Evolutionary conservation across 495 filamentous ascomycete species (phyloP).

Genomic region (Amorphotheca resinae): DNA sequence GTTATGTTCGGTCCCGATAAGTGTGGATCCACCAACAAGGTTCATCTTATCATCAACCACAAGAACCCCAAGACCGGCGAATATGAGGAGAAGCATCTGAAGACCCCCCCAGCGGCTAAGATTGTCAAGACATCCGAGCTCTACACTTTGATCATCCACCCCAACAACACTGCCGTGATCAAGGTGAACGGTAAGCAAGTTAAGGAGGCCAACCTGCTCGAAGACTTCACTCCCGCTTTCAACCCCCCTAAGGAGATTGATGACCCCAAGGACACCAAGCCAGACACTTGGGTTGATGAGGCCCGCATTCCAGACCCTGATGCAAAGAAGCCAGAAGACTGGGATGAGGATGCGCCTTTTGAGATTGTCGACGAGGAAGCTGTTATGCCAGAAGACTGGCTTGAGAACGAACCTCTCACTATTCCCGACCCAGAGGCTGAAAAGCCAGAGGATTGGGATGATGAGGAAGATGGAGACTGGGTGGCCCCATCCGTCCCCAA

Average conservation of each 20-base stretch:
- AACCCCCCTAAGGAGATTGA: conserved; percentile 96
- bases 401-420: conserved; percentile 76
- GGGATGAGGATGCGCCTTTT: conserved; percentile 96
- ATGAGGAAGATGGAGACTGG: conserved; percentile 99
- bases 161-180: conserved; percentile 90
- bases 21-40: conserved; percentile 98
- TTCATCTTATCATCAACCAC: conserved; percentile 99
- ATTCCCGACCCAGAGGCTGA: conserved; percentile 91
- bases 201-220: conserved; percentile 83
- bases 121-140: conserved; percentile 85
- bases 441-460: conserved; percentile 99
- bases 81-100: conserved; percentile 99
- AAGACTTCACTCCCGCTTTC: conserved; percentile 86
- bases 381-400: conserved; percentile 87
- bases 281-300: conserved; percentile 90
- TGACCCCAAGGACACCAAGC: conserved; percentile 91
- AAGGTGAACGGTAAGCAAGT: conserved; percentile 74
- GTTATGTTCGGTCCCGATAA: conserved; percentile 99
- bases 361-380: conserved; percentile 93
- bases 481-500: conserved; percentile 68
- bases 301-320: conserved; percentile 81
- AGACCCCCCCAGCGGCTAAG: conserved; percentile 66
- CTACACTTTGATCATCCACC: conserved; percentile 91
- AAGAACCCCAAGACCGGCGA: conserved; percentile 99
- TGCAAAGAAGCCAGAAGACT: conserved; percentile 93